phyloP scores from a whole-genome alignment of 495 filamentous ascomycete species.

The Schizothecium vesticola region DNA sequence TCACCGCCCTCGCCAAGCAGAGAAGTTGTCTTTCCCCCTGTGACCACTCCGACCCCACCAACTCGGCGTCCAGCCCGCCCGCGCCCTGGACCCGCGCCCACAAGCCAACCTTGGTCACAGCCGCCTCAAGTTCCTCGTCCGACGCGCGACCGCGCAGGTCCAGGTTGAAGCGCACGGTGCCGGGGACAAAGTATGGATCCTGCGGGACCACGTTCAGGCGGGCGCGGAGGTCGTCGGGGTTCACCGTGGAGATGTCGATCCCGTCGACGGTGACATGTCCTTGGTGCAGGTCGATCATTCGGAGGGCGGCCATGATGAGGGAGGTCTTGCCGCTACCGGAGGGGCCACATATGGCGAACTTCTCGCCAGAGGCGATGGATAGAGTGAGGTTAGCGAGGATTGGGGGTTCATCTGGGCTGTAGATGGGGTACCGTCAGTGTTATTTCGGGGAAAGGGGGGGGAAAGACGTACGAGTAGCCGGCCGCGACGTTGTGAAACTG shows the following conservation, averaged over 20 bases:
- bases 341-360: background rate
- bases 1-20: slow-evolving; percentile 53
- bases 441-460: background rate
- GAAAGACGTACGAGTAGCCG: slow-evolving; percentile 4
- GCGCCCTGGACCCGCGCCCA: slow-evolving; percentile 38
- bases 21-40: slow-evolving; percentile 60
- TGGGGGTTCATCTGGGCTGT: background rate
- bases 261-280: slow-evolving; percentile 17
- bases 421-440: background rate
- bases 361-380: background rate
- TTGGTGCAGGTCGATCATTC: slow-evolving; percentile 79
- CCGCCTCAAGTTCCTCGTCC: slow-evolving; percentile 37
- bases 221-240: background rate
- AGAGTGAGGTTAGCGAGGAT: background rate
- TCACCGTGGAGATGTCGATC: background rate
- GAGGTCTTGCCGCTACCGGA: slow-evolving; percentile 68
- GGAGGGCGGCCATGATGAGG: slow-evolving; percentile 77
- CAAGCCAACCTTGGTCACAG: slow-evolving; percentile 43
- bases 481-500: slow-evolving; percentile 1
- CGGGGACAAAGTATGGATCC: slow-evolving; percentile 50
- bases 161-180: slow-evolving; percentile 33
- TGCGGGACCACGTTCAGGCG: slow-evolving; percentile 33
- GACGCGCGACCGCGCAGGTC: slow-evolving; percentile 25
- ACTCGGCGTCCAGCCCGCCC: slow-evolving; percentile 45
- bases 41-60: slow-evolving; percentile 46